These are phyloP conservation scores for Malus fusca DNA, from an alignment of 306 rosid genomes.

Conservation along the genomic window DNA sequence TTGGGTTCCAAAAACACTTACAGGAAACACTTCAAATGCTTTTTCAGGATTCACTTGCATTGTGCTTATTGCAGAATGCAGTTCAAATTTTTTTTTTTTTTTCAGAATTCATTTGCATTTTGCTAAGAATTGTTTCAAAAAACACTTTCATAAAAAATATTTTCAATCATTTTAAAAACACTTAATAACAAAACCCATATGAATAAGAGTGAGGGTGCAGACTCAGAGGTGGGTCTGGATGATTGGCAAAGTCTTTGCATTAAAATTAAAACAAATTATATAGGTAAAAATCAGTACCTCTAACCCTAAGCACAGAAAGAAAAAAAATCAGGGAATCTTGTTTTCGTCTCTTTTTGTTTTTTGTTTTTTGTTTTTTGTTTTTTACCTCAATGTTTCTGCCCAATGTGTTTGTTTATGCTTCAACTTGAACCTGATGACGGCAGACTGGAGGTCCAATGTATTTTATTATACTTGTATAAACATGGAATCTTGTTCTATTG, in stretches of 20 bases:
- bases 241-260: conserved; percentile 21
- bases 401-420: background rate
- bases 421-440: conserved; percentile 1
- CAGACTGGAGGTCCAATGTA: background rate
- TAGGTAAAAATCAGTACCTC: conserved; percentile 13
- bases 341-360: conserved; percentile 21
- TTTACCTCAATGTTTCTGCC: background rate
- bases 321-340: conserved; percentile 45
- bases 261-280: background rate
- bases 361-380: no score
- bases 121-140: no score
- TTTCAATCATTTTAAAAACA: no score
- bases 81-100: no score
- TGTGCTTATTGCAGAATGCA: no score
- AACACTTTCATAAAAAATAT: no score
- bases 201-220: background rate
- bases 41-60: no score
- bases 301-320: conserved; percentile 8
- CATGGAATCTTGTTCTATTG: no score
- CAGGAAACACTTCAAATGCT: no score
- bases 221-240: background rate
- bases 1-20: no score
- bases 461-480: background rate
- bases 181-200: background rate
- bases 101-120: no score